phyloP scores from a whole-genome alignment of 1,284 basidiomycete genomes.

The Fomitopsis pinicola region DNA sequence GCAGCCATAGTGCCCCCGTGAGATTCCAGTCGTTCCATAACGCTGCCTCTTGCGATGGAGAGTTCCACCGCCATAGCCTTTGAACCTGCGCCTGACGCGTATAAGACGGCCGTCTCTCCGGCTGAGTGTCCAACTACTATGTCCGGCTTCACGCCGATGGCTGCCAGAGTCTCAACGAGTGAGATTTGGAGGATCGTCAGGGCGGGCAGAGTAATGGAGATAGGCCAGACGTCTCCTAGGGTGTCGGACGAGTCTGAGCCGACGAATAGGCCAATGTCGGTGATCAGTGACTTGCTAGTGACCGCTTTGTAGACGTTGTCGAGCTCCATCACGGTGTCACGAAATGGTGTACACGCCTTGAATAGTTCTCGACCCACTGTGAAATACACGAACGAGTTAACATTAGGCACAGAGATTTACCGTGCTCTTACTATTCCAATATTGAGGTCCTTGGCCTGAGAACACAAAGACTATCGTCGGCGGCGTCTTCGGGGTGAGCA shows the following conservation, averaged over 20 bases:
- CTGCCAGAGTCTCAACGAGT: conserved; percentile 33
- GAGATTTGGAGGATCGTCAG: conserved; percentile 42
- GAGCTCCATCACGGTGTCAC: conserved; percentile 30
- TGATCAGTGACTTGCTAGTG: conserved; percentile 31
- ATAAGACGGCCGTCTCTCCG: conserved; percentile 39
- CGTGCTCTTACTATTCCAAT: conserved; percentile 26
- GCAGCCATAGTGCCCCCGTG: conserved; percentile 29
- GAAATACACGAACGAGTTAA: not conserved
- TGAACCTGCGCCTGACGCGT: conserved; percentile 36
- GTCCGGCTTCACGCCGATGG: conserved; percentile 31
- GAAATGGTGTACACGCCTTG: conserved; percentile 29
- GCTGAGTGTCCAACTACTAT: conserved; percentile 37
- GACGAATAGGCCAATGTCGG: conserved; percentile 29
- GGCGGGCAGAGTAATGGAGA: conserved; percentile 31
- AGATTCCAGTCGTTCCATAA: conserved; percentile 29
- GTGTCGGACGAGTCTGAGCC: not conserved
- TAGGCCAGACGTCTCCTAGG: conserved; percentile 31
- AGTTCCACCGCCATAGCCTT: conserved; percentile 36
- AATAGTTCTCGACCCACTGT: conserved; percentile 39
- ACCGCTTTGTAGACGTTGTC: conserved; percentile 27
- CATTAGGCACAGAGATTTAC: not conserved
- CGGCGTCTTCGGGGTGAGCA: conserved; percentile 20
- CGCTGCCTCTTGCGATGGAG: conserved; percentile 34
- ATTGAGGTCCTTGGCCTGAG: conserved; percentile 41
- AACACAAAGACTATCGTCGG: conserved; percentile 36